phyloP scores from a whole-genome alignment of 2,329 filamentous ascomycete species.

The Fusarium mexicanum region DNA sequence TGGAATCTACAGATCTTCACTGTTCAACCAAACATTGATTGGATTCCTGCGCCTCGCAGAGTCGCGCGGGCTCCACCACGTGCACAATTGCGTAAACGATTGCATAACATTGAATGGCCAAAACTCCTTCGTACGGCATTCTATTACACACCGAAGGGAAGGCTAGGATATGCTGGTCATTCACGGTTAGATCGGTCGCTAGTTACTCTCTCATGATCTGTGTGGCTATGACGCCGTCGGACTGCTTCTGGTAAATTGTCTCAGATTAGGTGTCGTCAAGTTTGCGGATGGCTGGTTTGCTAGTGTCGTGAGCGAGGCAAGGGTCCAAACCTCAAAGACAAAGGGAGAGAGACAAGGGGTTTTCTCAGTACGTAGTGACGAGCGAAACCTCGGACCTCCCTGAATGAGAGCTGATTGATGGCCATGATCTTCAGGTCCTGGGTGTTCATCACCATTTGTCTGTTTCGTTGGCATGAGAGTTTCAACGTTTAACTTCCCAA shows the following conservation, averaged over 20 bases:
- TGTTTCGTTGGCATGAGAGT: conserved; percentile 27
- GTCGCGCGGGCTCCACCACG: conserved; percentile 27
- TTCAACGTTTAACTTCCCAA: conserved; percentile 20
- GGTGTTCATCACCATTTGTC: conserved; percentile 25
- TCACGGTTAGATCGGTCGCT: conserved; percentile 17
- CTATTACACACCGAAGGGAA: conserved; percentile 3
- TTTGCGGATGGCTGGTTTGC: conserved; percentile 28
- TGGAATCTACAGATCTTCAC: conserved; percentile 38
- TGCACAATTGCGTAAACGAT: conserved; percentile 3
- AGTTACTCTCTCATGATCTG: neutral
- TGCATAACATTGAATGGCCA: conserved; percentile 25
- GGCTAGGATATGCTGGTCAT: conserved; percentile 2
- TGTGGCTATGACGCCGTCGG: conserved; percentile 23
- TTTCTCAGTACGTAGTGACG: neutral
- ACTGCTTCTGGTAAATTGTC: conserved; percentile 27
- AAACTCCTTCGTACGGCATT: conserved; percentile 27
- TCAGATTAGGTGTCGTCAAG: conserved; percentile 26
- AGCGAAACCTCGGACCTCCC: conserved; percentile 10
- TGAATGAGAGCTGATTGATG: neutral
- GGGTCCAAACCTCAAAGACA: conserved; percentile 18
- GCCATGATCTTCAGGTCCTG: conserved; percentile 25
- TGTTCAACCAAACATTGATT: conserved; percentile 26
- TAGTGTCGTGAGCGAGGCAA: conserved; percentile 21
- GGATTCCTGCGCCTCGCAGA: conserved; percentile 27
- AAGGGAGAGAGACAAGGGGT: conserved; percentile 28